These are phyloP conservation scores for Periconia sp. DNA, from an alignment of 2,329 filamentous ascomycete genomes.

Conservation along the genomic window DNA sequence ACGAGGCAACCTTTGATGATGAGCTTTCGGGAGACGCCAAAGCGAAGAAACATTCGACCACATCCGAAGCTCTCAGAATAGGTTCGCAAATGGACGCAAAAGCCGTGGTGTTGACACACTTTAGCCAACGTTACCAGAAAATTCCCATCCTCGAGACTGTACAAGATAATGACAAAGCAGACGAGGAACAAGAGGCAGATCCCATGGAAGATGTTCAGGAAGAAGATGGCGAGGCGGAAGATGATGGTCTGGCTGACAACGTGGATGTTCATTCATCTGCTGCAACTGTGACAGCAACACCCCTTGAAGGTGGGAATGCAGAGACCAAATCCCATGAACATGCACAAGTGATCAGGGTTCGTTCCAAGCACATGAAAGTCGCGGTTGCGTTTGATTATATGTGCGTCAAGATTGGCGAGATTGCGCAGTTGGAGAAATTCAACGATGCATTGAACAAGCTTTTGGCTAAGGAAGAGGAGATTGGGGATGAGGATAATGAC, in stretches of 20 bases:
- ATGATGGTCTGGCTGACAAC: conserved; percentile 22
- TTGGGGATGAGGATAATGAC: conserved; percentile 14
- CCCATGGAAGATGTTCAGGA: conserved; percentile 30
- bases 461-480: conserved; percentile 45
- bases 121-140: conserved; percentile 91
- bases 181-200: conserved; percentile 13
- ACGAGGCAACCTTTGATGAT: conserved; percentile 96
- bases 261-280: conserved; percentile 20
- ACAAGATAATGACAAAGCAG: conserved; percentile 31
- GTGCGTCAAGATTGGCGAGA: conserved; percentile 70
- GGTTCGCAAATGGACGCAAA: conserved; percentile 77
- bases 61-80: conserved; percentile 78
- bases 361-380: conserved; percentile 60
- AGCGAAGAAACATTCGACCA: conserved; percentile 89
- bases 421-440: conserved; percentile 66
- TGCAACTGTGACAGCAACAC: conserved; percentile 4
- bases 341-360: conserved; percentile 39
- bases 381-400: conserved; percentile 80
- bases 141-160: conserved; percentile 56
- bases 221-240: conserved; percentile 19
- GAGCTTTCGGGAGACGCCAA: conserved; percentile 75
- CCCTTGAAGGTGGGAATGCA: not conserved
- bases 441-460: conserved; percentile 61
- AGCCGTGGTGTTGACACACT: conserved; percentile 85
- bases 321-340: conserved; percentile 10